Evolutionary conservation across 176 grass and related monocot species (phyloP).

Genomic region (Paspalum notatum): DNA sequence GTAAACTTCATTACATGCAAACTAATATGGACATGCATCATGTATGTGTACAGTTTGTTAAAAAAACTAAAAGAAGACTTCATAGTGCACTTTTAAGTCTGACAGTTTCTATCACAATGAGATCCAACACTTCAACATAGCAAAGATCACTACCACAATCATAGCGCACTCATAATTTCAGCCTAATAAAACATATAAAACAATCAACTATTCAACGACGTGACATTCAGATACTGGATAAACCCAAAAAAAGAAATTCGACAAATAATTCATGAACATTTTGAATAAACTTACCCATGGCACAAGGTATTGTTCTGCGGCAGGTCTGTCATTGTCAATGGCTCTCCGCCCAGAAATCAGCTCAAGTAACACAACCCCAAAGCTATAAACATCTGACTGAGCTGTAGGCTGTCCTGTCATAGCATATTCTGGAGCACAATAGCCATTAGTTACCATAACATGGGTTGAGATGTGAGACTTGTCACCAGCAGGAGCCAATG

Average conservation of each 20-base stretch:
- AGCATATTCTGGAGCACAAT: slow-evolving; percentile 93
- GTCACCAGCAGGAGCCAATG: slow-evolving; percentile 84
- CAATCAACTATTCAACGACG: slow-evolving; percentile 7
- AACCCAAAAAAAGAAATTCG: not conserved
- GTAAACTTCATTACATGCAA: slow-evolving; percentile 1
- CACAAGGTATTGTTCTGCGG: slow-evolving; percentile 78
- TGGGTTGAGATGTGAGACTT: slow-evolving; percentile 97
- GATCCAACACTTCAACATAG: not conserved
- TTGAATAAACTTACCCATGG: slow-evolving; percentile 69
- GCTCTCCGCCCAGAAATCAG: slow-evolving; percentile 82
- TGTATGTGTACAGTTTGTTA: not conserved
- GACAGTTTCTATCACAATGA: slow-evolving; percentile 13
- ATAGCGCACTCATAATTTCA: slow-evolving; percentile 4
- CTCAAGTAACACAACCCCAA: slow-evolving; percentile 90
- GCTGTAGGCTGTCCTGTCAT: slow-evolving; percentile 89
- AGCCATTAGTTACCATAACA: slow-evolving; percentile 95
- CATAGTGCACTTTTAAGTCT: slow-evolving; percentile 1
- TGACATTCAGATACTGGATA: not conserved
- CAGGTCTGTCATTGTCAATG: slow-evolving; percentile 66
- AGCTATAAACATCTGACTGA: slow-evolving; percentile 89
- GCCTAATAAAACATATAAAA: not conserved
- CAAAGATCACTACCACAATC: not conserved
- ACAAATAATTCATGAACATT: slow-evolving; percentile 18
- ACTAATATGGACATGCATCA: slow-evolving; percentile 9
- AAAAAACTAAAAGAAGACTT: not conserved